These are phyloP conservation scores for Aspergillus proliferans DNA, from an alignment of 2,329 filamentous ascomycete species.

Conservation along the genomic window DNA sequence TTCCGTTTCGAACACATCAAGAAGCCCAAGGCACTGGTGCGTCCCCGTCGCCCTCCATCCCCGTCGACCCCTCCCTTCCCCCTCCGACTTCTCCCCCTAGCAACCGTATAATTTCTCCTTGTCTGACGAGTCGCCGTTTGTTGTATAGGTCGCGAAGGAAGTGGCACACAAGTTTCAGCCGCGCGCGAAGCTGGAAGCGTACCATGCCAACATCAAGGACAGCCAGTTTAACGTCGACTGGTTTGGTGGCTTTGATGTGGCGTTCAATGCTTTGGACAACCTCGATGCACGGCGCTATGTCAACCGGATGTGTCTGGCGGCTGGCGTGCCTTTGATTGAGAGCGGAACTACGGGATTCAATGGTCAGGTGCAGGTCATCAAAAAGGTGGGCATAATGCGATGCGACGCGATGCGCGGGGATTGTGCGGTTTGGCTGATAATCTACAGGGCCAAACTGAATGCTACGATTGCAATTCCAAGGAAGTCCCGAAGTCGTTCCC, in stretches of 20 bases:
- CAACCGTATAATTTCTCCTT: background rate
- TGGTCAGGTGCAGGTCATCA: slow-evolving; percentile 94
- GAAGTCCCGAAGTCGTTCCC: slow-evolving; percentile 88
- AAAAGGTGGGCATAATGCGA: slow-evolving; percentile 51
- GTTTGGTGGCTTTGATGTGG: slow-evolving; percentile 75
- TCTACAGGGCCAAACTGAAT: slow-evolving; percentile 68
- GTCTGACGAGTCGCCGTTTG: background rate
- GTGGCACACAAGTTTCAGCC: slow-evolving; percentile 88
- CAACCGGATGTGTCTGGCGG: slow-evolving; percentile 93
- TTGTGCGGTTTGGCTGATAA: slow-evolving; percentile 6
- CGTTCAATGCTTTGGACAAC: slow-evolving; percentile 97
- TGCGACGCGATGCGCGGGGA: too few relatives aligned
- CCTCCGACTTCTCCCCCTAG: background rate
- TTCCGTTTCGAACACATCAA: slow-evolving; percentile 97
- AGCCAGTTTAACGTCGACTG: slow-evolving; percentile 76
- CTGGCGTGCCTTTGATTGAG: slow-evolving; percentile 84
- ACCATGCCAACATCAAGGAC: slow-evolving; percentile 95
- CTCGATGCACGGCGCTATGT: slow-evolving; percentile 89
- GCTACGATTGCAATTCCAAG: slow-evolving; percentile 91
- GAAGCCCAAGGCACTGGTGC: slow-evolving; percentile 85
- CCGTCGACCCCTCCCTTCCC: background rate
- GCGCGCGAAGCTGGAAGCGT: slow-evolving; percentile 73
- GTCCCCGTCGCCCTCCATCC: slow-evolving; percentile 22
- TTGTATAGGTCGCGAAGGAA: slow-evolving; percentile 74
- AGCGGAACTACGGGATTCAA: slow-evolving; percentile 98